Base-by-base conservation (phyloP, 331 rosid genomes). In the Spiraea crenata region DNA sequence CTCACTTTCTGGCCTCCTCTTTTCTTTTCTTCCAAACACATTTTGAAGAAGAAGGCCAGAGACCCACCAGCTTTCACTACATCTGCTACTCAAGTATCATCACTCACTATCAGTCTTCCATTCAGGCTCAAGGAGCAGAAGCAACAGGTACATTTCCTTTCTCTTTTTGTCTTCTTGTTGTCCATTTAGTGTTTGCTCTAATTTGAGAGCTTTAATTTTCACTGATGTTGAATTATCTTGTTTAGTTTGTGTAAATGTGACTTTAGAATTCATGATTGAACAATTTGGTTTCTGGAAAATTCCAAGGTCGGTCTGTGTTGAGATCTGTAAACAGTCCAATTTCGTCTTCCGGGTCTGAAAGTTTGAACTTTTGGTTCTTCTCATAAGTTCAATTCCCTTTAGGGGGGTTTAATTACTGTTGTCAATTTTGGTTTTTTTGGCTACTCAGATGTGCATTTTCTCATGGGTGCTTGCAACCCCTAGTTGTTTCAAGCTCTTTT, bases 1-100 rank as follows among this genome's bases (percentile, higher is more conserved):
- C 82, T 77, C 75, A 62, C 77, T 48, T 81, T 56, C 78, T 79
- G 69, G 56, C 80, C 75, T 73, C 81, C 74, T 11, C 37, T 5
- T 49, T 57, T 42, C 54, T 14, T 59, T 60, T 25, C 63, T 74
- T 69, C 77, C 54, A 71, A 38, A 37, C 59, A 74, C 83, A 54
- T 71, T 71, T 65, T 74, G 54, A 79, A 69, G 46, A 25, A 38
- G 49, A 9, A 16, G 7, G 35, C 20, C 66, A 15, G 10, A 19
- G 55, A 47, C 25, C 63, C 52, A 42, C 83, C 61, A 34, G 38
- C 59, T 45, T 37, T 46, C 17, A 46, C 66, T 63, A 56, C 64
- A 57, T 48, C 68, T 41, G 44, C 64, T 65, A 15, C 51, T 65
- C 40, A 69, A 40, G 64, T 13, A 35, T 44, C 57, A 25, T 25